Percentiles rank a stretch among this genome's conserved stretches.
Evolutionary conservation across 2,329 filamentous ascomycete species (phyloP).

Genomic region (Myriosclerotinia scirpicola): DNA sequence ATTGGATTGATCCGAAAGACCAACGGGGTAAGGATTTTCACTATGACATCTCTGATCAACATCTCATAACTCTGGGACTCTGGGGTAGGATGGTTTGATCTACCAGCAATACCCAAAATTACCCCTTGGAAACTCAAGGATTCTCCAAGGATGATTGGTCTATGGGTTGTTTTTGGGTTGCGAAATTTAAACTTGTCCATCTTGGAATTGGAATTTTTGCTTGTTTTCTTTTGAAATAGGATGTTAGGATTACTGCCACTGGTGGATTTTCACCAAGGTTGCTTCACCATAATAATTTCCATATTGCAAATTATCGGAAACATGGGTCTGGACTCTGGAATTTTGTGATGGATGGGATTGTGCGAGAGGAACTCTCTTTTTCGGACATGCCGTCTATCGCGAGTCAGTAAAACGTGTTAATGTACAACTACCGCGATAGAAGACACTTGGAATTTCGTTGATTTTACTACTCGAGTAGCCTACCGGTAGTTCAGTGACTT

Average conservation of each 20-base stretch:
- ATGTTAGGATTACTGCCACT: too few relatives aligned
- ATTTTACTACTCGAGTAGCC: not conserved
- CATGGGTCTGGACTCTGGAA: not conserved
- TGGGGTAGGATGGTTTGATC: slow-evolving; percentile 1
- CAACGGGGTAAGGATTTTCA: not conserved
- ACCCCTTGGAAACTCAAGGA: not conserved
- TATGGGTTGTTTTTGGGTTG: not conserved
- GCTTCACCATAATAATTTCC: not conserved
- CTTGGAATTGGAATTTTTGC: not conserved
- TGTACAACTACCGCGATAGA: not conserved
- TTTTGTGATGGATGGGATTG: too few relatives aligned
- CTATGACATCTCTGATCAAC: slow-evolving; percentile 9
- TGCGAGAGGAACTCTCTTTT: not conserved
- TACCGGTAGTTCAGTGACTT: not conserved
- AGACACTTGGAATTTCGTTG: not conserved
- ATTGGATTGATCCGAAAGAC: not conserved
- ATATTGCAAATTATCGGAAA: not conserved
- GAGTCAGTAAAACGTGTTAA: not conserved
- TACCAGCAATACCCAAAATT: not conserved
- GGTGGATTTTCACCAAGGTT: not conserved
- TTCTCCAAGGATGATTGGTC: not conserved
- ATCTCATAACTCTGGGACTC: not conserved
- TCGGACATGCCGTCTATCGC: too few relatives aligned
- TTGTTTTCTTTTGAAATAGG: not conserved
- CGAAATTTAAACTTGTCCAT: not conserved